Percentiles rank a stretch among this genome's conserved stretches.
phyloP scores from a whole-genome alignment of 2,329 filamentous ascomycete species.

The Cadophora malorum region DNA sequence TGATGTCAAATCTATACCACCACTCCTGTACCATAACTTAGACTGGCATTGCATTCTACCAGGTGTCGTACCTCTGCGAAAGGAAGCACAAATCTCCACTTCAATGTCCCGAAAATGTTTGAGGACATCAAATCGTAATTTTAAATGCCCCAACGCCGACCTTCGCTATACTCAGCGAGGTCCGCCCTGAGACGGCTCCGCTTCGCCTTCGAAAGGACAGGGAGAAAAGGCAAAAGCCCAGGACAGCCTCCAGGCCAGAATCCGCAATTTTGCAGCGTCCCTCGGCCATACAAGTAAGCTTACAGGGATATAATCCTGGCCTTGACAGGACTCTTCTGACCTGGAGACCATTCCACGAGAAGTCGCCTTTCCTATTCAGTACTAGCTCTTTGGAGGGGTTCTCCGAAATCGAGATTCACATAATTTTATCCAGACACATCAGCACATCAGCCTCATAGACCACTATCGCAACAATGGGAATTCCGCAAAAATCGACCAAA shows the following conservation, averaged over 20 bases:
- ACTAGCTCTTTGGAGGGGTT: neutral
- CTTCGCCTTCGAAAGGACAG: neutral
- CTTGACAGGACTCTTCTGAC: neutral
- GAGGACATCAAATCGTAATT: neutral
- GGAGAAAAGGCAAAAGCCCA: neutral
- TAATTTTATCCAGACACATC: neutral
- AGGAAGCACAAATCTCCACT: neutral
- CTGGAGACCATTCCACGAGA: neutral
- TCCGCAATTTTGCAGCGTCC: neutral
- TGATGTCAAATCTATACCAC: no score
- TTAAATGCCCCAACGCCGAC: constrained; percentile 4
- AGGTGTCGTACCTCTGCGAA: neutral
- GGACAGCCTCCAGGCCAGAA: neutral
- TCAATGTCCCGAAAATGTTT: neutral
- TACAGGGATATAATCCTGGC: neutral
- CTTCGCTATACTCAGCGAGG: constrained; percentile 1
- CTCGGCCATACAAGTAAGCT: neutral
- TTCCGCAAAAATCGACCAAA: constrained; percentile 68
- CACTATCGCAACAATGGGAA: constrained; percentile 62
- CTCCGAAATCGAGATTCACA: neutral
- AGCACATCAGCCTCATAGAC: constrained; percentile 6
- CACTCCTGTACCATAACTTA: no score
- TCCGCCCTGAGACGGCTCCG: neutral
- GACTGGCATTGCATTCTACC: neutral
- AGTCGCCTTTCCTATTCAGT: neutral